Conservation (phyloP, 768 basidiomycete genomes). For the Lyophyllum semitale region DNA sequence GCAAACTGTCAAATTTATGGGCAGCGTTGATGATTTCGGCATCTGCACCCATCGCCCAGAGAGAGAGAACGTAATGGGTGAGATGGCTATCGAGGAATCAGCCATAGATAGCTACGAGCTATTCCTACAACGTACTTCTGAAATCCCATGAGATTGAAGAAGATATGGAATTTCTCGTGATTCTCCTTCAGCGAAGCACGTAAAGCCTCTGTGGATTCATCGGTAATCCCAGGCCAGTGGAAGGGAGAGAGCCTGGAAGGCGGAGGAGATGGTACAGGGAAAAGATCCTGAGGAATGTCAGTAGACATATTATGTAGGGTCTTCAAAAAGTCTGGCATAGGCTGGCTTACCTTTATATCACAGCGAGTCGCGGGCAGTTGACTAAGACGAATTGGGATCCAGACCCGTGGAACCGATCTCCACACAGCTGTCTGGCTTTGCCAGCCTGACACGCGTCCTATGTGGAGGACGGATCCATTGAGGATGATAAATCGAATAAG, state of each 20-base stretch:
- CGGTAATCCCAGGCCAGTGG: constrained; percentile 33
- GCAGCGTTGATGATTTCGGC: constrained; percentile 32
- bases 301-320: no score
- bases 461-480: no score
- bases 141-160: constrained; percentile 45
- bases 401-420: no score
- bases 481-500: no score
- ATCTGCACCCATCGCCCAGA: constrained; percentile 14
- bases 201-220: constrained; percentile 40
- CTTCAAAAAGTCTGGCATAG: no score
- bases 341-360: no score
- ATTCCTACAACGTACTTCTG: constrained; percentile 32
- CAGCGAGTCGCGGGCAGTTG: no score
- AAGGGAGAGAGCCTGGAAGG: constrained; percentile 30
- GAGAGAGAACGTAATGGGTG: constrained; percentile 25
- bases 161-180: constrained; percentile 54
- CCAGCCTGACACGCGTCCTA: no score
- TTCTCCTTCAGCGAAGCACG: constrained; percentile 47
- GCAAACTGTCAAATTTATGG: constrained; percentile 31
- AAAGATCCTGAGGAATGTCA: constrained; percentile 11
- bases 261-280: constrained; percentile 17
- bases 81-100: constrained; percentile 20
- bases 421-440: no score
- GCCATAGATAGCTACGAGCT: not conserved
- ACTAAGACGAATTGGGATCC: no score